Evolutionary conservation across 306 rosid genomes (phyloP).

Genomic region (Gynostemma pentaphyllum): DNA sequence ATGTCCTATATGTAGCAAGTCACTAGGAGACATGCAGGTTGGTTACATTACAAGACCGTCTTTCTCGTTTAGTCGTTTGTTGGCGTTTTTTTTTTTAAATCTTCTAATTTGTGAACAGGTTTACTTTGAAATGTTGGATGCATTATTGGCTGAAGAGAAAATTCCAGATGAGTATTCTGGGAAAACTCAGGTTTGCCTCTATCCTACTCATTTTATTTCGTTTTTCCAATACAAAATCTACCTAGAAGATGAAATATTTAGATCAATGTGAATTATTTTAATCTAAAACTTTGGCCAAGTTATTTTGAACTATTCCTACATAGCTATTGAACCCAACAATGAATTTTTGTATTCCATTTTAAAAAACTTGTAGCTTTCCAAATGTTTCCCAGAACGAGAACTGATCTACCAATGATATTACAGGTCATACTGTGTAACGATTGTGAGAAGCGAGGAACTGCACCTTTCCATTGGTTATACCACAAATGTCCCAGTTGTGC

Average conservation of each 20-base stretch:
- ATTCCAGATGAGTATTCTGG: conserved; percentile 43
- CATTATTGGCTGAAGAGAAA: conserved; percentile 63
- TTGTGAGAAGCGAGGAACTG: conserved; percentile 80
- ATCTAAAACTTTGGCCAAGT: neutral
- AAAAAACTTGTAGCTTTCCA: neutral
- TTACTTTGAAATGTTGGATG: conserved; percentile 72
- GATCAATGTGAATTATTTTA: neutral
- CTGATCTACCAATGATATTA: conserved; percentile 8
- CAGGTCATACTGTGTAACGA: conserved; percentile 83
- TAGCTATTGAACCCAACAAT: neutral
- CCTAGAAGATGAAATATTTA: neutral
- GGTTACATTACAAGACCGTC: no score
- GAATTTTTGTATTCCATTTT: neutral
- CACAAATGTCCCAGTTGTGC: conserved; percentile 75
- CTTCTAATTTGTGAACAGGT: conserved; percentile 35
- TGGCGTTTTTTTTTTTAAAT: neutral
- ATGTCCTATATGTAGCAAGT: conserved; percentile 88
- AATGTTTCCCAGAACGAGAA: conserved; percentile 1
- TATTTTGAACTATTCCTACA: neutral
- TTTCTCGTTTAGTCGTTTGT: neutral
- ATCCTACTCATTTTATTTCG: neutral
- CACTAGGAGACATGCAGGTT: conserved; percentile 98
- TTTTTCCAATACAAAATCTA: neutral
- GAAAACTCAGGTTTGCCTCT: conserved; percentile 59
- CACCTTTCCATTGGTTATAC: conserved; percentile 77